Evolutionary conservation across 129 eudicot species (phyloP), one percentile per base, ranked within the genome.

Genomic region (Deinandra increscens): DNA sequence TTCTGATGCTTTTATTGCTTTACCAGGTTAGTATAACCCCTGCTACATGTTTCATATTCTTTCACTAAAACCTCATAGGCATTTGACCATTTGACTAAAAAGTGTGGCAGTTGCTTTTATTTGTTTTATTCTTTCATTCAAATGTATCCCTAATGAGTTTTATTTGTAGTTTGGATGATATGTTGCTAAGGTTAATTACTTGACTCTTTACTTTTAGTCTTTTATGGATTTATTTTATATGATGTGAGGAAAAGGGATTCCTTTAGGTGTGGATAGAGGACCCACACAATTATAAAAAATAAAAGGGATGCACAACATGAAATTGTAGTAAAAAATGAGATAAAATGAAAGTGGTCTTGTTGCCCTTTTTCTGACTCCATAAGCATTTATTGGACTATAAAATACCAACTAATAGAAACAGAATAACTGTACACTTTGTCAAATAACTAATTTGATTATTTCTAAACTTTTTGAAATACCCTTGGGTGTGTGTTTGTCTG

Each of bases 1-100:
- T 74, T 93, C 98, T 61, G 98, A 93, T 81, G 98, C 98, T 81
- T 93, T 93, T 79, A 93, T 93, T 83, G 98, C 98, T 71, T 84
- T 93, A 68, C 98, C 98, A 79, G 98, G 97, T 91, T 81, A 10
- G 84, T 81, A 73, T 80, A 82, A 80, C 17, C 33, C 36, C 61
- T 48, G 64, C 31, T 54, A 51, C 37, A 39, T 76, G 50, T 61
- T 72, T 65, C 59, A 61, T 66, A 45, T 63, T 53, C 76, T 77
- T 74, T 65, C 87, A 82, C 83, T 69, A 26, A 60, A 79, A 45
- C 23, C 64, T 42, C 59, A 54, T 46, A 62, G 50, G 26, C 72
- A 64, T 51, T 64, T 68, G 68, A 15, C 62, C 58, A 77, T 60
- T 6, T 41, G 50, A 45, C n/a, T 51, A 4, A 64, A 64, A 60